Evolutionary conservation across 2,329 filamentous ascomycete genomes (phyloP).

Genomic region (Didymosphaeria variabile): DNA sequence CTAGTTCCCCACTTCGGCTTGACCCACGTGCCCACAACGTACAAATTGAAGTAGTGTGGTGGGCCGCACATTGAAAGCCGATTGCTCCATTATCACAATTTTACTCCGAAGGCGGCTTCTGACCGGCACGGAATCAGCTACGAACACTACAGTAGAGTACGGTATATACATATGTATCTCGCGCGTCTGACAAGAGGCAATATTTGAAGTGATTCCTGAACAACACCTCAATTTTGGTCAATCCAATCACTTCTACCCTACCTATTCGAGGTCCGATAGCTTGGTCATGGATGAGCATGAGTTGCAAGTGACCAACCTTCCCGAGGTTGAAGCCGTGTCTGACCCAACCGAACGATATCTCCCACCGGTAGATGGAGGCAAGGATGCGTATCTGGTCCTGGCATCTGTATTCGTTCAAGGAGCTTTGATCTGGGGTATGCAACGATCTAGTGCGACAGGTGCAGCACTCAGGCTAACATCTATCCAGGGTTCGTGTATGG

Average conservation of each 20-base stretch:
- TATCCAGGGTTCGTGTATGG: constrained; percentile 5
- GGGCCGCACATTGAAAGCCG: neutral
- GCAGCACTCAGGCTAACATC: neutral
- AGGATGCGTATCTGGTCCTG: constrained; percentile 3
- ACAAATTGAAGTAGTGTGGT: neutral
- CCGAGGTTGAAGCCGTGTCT: neutral
- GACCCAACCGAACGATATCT: neutral
- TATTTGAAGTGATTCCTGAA: too few relatives aligned
- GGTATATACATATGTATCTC: neutral
- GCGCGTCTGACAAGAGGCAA: neutral
- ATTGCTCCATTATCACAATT: neutral
- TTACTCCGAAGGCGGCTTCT: neutral
- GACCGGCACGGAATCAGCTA: neutral
- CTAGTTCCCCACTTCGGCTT: constrained; percentile 5
- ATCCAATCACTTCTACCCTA: neutral
- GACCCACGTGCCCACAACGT: neutral
- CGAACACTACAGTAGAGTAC: neutral
- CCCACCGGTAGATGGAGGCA: constrained; percentile 2
- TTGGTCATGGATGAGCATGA: constrained; percentile 7
- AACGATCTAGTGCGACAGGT: neutral
- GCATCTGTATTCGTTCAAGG: constrained; percentile 6
- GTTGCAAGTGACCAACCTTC: constrained; percentile 8
- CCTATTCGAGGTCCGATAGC: neutral
- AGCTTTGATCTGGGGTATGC: constrained; percentile 7
- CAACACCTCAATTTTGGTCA: neutral